Percentiles rank a stretch among this genome's conserved stretches.
Evolutionary conservation across 139 green algal genomes (phyloP).

Genomic region (Raphidocelis subcapitata): DNA sequence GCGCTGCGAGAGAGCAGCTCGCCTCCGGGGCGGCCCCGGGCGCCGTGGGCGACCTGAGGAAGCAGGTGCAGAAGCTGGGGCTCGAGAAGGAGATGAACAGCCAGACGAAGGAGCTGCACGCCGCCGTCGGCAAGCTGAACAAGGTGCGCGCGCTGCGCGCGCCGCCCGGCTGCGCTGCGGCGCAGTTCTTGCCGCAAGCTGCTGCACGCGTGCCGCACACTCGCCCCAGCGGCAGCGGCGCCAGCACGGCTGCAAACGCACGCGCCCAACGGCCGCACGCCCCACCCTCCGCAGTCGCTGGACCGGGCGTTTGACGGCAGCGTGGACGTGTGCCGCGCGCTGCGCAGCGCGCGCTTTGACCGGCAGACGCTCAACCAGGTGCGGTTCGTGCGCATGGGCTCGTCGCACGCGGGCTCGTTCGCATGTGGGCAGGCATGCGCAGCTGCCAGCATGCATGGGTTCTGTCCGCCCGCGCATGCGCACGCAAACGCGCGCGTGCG

Average conservation of each 20-base stretch:
- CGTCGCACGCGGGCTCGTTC: no score
- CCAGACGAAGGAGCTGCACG: constrained; percentile 80
- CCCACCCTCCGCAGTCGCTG: constrained; percentile 53
- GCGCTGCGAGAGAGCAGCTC: constrained; percentile 3
- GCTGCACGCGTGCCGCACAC: neutral
- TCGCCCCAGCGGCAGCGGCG: neutral
- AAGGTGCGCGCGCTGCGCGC: constrained; percentile 52
- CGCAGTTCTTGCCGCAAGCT: no score
- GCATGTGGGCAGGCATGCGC: no score
- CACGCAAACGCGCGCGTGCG: neutral
- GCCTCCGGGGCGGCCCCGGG: neutral
- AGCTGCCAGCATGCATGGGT: neutral
- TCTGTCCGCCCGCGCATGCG: neutral
- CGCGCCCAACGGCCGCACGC: no score
- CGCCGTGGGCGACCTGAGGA: constrained; percentile 26
- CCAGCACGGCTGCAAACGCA: no score
- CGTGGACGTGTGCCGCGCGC: constrained; percentile 72
- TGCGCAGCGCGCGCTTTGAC: constrained; percentile 53
- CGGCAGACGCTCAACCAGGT: constrained; percentile 67
- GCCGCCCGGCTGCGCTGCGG: no score
- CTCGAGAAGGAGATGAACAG: constrained; percentile 41
- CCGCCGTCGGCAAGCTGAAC: constrained; percentile 65
- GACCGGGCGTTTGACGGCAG: constrained; percentile 71
- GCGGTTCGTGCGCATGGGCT: neutral
- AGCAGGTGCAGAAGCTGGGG: constrained; percentile 23